Evolutionary conservation across 208 protist genomes (phyloP), one percentile per base, ranked within the genome.

Genomic region (Trypanosoma conorhini): DNA sequence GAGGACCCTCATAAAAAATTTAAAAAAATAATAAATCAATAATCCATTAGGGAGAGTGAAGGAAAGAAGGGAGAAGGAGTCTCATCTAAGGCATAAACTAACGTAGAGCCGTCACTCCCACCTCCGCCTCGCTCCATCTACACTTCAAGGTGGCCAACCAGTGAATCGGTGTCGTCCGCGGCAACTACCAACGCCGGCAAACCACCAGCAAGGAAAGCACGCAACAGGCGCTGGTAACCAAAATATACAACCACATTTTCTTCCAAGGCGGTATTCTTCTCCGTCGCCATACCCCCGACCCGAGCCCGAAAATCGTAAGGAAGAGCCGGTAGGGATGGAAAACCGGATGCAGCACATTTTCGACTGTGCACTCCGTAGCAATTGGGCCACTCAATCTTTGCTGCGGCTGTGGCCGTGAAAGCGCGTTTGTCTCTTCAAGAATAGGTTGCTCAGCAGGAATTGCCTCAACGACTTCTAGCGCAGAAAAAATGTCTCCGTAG

Each of bases 401-500:
- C 22, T 50, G 5, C 10, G 4, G 8, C 21, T 63, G 9, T 9
- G 9, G 17, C 50, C n/a, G 26, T 12, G 50, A 54, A 24, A 21
- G n/a, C 7, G 4, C 19, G 22, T 54, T 54, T n/a, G 4, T 12
- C 5, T 54, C 50, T 10, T 54, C 50, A 26, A 4, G 50, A 26
- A 54, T 54, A 54, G 12, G 19, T n/a, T 24, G 17, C 17, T 24
- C 0, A 26, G 22, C 5, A 61, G 28, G 8, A 28, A 28, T 38
- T 40, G 59, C 19, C 13, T 63, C 31, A 28, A 50, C 24, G 3
- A 19, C 31, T 38, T 1, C 8, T 15, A 68, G 55, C 31, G 67
- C 50, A 40, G 61, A 74, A 55, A 81, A 64, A 44, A 82, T 28
- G 40, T 71, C 64, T 17, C 84, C 84, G 62, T 89, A 89, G 67